phyloP scores from a whole-genome alignment of 805 yeast species.

The Cyberlindnera americana region DNA sequence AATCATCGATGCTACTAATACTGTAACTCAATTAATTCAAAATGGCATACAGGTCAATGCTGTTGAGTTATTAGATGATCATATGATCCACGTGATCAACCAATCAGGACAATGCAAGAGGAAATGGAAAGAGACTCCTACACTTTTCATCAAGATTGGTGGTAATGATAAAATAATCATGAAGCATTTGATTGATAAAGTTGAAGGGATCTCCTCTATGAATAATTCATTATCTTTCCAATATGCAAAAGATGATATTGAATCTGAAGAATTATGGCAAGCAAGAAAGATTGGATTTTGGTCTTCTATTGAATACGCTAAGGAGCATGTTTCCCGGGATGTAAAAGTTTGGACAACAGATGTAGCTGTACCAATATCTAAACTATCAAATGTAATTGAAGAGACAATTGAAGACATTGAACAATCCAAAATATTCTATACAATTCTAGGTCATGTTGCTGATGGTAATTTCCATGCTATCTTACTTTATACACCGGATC shows the following conservation, averaged over 20 bases:
- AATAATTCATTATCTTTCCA: constrained; percentile 54
- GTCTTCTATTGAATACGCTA: constrained; percentile 64
- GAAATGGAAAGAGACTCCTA: constrained; percentile 53
- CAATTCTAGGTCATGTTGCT: constrained; percentile 76
- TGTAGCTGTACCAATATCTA: constrained; percentile 75
- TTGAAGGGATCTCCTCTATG: constrained; percentile 44
- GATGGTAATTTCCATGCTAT: constrained; percentile 78
- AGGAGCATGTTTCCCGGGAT: constrained; percentile 36
- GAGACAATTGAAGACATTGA: constrained; percentile 58
- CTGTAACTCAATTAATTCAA: constrained; percentile 57
- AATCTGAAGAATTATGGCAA: constrained; percentile 62
- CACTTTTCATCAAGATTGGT: constrained; percentile 60
- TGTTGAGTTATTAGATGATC: constrained; percentile 66
- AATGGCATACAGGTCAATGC: constrained; percentile 66
- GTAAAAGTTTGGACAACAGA: constrained; percentile 73
- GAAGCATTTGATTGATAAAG: constrained; percentile 40
- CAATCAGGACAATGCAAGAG: constrained; percentile 48
- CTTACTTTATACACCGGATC: constrained; percentile 53
- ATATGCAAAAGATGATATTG: constrained; percentile 53
- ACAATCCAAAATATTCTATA: constrained; percentile 46
- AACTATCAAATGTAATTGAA: constrained; percentile 54
- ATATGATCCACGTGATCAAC: constrained; percentile 63
- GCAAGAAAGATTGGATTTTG: constrained; percentile 69
- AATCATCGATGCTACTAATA: constrained; percentile 64
- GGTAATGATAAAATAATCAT: constrained; percentile 38